These are phyloP conservation scores for Quercus phellos DNA, from an alignment of 331 rosid species.

Conservation along the genomic window DNA sequence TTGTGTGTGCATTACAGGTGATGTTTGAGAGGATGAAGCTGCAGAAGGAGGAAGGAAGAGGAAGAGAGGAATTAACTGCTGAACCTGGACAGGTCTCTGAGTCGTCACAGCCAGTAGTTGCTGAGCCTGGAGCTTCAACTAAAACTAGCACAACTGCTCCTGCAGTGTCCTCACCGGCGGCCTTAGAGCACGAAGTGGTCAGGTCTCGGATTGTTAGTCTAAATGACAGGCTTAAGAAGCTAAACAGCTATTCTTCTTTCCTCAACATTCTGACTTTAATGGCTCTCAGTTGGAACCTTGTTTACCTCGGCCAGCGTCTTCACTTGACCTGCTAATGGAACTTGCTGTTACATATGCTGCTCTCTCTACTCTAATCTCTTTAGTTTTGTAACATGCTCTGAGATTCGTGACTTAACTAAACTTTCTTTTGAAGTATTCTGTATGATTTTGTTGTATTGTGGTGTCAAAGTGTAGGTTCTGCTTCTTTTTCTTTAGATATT, in stretches of 20 bases:
- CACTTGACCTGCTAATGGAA: not conserved
- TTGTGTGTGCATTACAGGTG: constrained; percentile 24
- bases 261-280: constrained; percentile 50
- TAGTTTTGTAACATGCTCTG: not conserved
- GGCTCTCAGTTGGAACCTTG: constrained; percentile 70
- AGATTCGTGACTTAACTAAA: not conserved
- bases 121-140: constrained; percentile 12
- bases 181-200: constrained; percentile 26
- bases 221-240: constrained; percentile 57
- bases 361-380: not conserved
- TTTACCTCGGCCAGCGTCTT: constrained; percentile 50
- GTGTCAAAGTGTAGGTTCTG: too few relatives aligned
- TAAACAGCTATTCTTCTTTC: constrained; percentile 54
- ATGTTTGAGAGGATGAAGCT: constrained; percentile 73
- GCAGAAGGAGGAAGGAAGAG: constrained; percentile 87
- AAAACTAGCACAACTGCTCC: not conserved
- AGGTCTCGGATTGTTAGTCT: constrained; percentile 37
- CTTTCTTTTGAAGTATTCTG: not conserved
- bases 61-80: constrained; percentile 23
- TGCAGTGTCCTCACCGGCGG: not conserved
- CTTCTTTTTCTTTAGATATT: too few relatives aligned
- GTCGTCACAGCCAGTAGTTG: constrained; percentile 1
- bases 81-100: constrained; percentile 5
- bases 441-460: not conserved
- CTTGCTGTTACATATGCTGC: not conserved